Conservation (phyloP, 495 filamentous ascomycete species). For the Hypoxylon subgilvum region DNA sequence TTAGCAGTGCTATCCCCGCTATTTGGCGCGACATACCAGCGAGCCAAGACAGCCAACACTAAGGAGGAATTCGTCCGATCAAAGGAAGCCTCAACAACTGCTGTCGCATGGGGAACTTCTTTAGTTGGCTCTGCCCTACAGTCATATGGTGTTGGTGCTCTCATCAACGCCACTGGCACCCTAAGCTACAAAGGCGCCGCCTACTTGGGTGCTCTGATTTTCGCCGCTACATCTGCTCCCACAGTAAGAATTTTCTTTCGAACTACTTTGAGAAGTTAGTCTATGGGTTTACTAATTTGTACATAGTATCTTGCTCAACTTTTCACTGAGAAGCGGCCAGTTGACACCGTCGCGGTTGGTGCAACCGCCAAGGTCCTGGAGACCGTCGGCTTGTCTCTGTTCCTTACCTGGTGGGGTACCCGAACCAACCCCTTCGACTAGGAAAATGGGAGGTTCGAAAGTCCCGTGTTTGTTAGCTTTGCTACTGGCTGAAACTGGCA, state of each 20-base stretch:
- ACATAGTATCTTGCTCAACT: slow-evolving; percentile 81
- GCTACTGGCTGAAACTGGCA: slow-evolving; percentile 3
- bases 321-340: slow-evolving; percentile 86
- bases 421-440: slow-evolving; percentile 82
- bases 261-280: background rate
- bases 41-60: slow-evolving; percentile 85
- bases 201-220: slow-evolving; percentile 88
- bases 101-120: slow-evolving; percentile 87
- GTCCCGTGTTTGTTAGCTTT: slow-evolving; percentile 31
- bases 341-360: slow-evolving; percentile 87
- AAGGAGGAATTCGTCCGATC: slow-evolving; percentile 97
- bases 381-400: slow-evolving; percentile 87
- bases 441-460: slow-evolving; percentile 7
- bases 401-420: slow-evolving; percentile 98
- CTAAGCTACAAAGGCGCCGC: slow-evolving; percentile 96
- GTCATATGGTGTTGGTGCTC: slow-evolving; percentile 90
- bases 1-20: slow-evolving; percentile 77
- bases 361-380: slow-evolving; percentile 83
- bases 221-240: slow-evolving; percentile 87
- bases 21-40: slow-evolving; percentile 95
- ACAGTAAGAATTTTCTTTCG: slow-evolving; percentile 63
- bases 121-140: slow-evolving; percentile 87
- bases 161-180: slow-evolving; percentile 94
- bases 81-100: slow-evolving; percentile 87
- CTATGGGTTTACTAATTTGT: background rate